Base-by-base conservation (phyloP, 208 protist species). In the Trypanosoma rangeli region DNA sequence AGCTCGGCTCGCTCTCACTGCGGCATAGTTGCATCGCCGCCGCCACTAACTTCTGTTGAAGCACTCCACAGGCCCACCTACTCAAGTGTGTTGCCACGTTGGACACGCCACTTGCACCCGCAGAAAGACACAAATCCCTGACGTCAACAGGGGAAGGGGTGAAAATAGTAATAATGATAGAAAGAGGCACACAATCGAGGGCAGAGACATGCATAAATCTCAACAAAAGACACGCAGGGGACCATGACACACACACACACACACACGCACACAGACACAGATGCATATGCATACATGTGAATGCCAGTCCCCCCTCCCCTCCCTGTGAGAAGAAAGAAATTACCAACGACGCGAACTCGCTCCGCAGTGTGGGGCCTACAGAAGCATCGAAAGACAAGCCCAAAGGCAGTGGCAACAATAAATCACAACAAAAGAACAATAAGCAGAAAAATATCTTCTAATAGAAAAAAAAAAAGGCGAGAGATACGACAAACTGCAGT, bases 391-490 rank as follows among this genome's bases (percentile, higher is more conserved):
- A 72, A 52, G 52, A 52, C 48, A 68, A 77, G 49, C 8, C 42
- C 42, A 5, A 46, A 3, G 15, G 13, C 42, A 9, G 42, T 16
- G 13, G 15, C 15, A 46, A 46, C 15, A 16, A 46, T 46, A 65
- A 39, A 71, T 50, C 42, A 48, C 64, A 31, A 67, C 15, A 42
- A 42, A 64, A 61, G 13, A 46, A 39, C 7, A 26, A 33, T 39
- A 59, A 35, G 33, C 12, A 67, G 59, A 31, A 50, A 28, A 35
- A 26, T 37, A 58, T 33, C 26, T 28, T 35, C 44, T 69, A 1
- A 56, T 3, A 48, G 49, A 70, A 64, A 37, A 75, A 61, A 55
- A 22, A 54, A 54, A 68, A 28, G 64, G n/a, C 12, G 24, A 66
- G 55, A 62, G 44, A 60, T 7, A 7, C 15, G 3, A 56, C 35